These are phyloP conservation scores for Gleditsia sinensis DNA, from an alignment of 306 rosid genomes.

Conservation along the genomic window DNA sequence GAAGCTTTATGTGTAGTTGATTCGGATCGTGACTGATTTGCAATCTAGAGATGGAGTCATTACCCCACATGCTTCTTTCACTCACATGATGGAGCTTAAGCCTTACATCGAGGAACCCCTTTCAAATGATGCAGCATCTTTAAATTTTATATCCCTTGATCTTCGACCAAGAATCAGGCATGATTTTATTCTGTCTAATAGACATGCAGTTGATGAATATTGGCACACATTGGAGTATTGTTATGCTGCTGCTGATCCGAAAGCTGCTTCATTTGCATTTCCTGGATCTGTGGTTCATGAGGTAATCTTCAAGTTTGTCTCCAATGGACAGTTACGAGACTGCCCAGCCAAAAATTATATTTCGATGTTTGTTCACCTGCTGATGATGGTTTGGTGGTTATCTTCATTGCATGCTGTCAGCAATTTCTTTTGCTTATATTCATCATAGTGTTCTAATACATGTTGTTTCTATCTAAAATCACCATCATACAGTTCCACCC, in stretches of 20 bases:
- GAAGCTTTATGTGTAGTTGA: constrained; percentile 63
- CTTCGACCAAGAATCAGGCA: constrained; percentile 96
- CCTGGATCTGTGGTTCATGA: constrained; percentile 91
- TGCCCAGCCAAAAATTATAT: constrained; percentile 24
- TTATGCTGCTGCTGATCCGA: constrained; percentile 79
- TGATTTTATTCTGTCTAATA: constrained; percentile 78
- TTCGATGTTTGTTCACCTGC: background rate
- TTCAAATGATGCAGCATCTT: constrained; percentile 65
- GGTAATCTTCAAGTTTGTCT: constrained; percentile 50
- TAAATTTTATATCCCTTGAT: constrained; percentile 60
- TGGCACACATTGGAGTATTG: constrained; percentile 90
- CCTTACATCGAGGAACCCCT: constrained; percentile 93
- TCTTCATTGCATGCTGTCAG: background rate
- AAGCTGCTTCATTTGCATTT: constrained; percentile 83
- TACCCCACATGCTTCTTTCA: constrained; percentile 41
- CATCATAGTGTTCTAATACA: background rate
- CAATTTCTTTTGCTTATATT: background rate
- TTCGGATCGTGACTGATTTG: constrained; percentile 60
- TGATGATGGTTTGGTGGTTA: background rate
- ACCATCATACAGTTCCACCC: background rate
- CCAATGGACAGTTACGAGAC: constrained; percentile 6
- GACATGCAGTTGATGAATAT: constrained; percentile 84
- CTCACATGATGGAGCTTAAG: constrained; percentile 82
- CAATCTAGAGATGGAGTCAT: constrained; percentile 50
- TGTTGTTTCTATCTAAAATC: background rate